Base-by-base conservation (phyloP, 345 rosid genomes). In the Theobroma cacao region DNA sequence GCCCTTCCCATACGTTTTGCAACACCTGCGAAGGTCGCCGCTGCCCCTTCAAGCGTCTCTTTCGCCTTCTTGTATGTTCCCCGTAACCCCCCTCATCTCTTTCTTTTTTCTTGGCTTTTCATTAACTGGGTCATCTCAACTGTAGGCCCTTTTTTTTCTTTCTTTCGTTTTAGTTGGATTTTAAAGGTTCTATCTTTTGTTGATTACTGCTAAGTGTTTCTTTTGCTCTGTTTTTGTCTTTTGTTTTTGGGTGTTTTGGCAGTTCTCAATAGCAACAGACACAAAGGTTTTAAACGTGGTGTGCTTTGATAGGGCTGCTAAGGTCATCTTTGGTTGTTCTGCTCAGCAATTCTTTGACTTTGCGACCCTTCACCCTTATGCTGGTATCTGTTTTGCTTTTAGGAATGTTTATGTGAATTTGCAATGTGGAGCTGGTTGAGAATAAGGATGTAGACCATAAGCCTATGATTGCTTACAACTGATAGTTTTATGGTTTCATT, bases 281-380 rank as follows among this genome's bases (percentile, higher is more conserved):
- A 75, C 87, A 43, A 70, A 88, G 77, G 94, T 92, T 15, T 62
- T 87, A 43, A 88, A 85, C n/a, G 96, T 92, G 63, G 81, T 91
- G 11, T 92, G 96, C 81, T 94, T 94, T 63, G 94, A 94, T 76
- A 86, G 92, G 85, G 92, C 85, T 59, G 96, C 96, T 12, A 87
- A 84, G 85, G 86, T 89, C 77, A 77, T 94, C 75, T 88, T 94
- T 72, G 98, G 96, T 53, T 92, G 96, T 78, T 88, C 93, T 79
- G 97, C 97, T 31, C 91, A 87, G 74, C 87, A 92, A 61, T 91
- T 92, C 76, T 87, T 91, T 71, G 79, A 89, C 65, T 94, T 94
- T 63, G 84, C 91, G 59, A 87, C 83, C 61, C 80, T 84, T 76
- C 92, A 94, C 63, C 96, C 94, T 60, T 80, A 73, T 74, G 86